Evolutionary conservation across 1,139 yeast species (phyloP), one percentile per base, ranked within the genome.

Genomic region (Zygosaccharomyces sapae): DNA sequence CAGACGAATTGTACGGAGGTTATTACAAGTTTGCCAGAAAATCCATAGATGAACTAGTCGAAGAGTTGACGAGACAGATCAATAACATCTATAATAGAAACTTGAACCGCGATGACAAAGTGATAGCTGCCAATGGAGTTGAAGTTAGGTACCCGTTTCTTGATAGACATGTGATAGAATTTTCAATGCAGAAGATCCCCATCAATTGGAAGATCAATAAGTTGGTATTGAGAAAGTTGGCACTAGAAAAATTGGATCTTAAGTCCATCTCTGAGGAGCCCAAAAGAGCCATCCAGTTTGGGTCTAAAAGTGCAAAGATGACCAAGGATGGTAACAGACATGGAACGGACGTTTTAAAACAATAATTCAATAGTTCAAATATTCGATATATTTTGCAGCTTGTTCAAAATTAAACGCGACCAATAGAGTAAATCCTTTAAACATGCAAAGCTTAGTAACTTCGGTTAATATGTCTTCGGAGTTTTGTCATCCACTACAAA

Each of bases 271-370:
- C 81, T 19, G 69, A 71, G 30, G 97, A 92, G 61, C 79, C 84
- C n/a, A 92, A 92, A 62, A 72, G 98, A 43, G 99, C 99, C 0
- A 89, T 92, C 51, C 98, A 92, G 62, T 92, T 92, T 68, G 99
- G 99, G 0, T 86, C 97, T 0, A 81, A 86, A 55, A 85, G 96
- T 61, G 98, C 99, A 1, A 92, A 92, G 64, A 79, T 92, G 82
- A 62, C 67, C 3, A 58, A 63, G 39, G 61, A 63, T 30, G 68
- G 71, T 7, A 68, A 62, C 45, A 64, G 65, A 30, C 65, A 65
- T 45, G 73, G 73, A 2, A 68, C 73, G 1, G 72, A 69, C 48
- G 31, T 55, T 16, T 37, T 66, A 25, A 54, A 48, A 41, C 52
- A 22, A 41, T 10, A 20, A 13, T 9, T 30, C 43, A 59, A 33